Evolutionary conservation across 225 moss, liverwort and hornwort genomes (phyloP), one percentile per base, ranked within the genome.

Genomic region (Bryoerythrophyllum caledonicum): DNA sequence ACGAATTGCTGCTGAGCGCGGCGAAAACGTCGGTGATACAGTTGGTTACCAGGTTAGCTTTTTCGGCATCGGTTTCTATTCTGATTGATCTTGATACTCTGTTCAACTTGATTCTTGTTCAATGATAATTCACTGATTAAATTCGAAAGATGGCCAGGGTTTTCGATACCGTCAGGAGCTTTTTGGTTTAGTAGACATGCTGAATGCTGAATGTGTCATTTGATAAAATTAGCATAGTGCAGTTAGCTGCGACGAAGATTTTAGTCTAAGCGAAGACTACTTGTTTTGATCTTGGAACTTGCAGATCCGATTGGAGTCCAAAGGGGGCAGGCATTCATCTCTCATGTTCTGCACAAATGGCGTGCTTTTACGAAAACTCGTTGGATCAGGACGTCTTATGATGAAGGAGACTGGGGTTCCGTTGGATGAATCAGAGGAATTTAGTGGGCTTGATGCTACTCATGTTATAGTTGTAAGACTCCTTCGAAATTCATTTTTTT

Each of bases 271-370:
- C 26, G 43, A 77, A 40, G 72, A 37, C 40, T 11, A 51, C 64
- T 60, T 74, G 20, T 60, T 69, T 24, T 63, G 46, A 73, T 68
- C 34, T 58, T 83, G 74, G 17, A 73, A 72, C 40, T 46, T 67
- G 71, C 91, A 96, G 97, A 91, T 99, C 63, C 87, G 94, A 74
- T 84, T 99, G 85, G 97, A 99, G 74, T 85, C 94, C 21, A 94
- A 91, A 85, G 97, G 97, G 59, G 93, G 91, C 74, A 94, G 83
- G 74, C 91, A 93, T 80, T 94, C 92, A 7, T 94, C 97, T 40
- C 84, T 99, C 19, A 91, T 94, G 90, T 99, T 99, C 62, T 93
- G 94, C 74, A 99, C 97, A 70, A 99, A 91, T 81, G 97, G 97
- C 59, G 94, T 99, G 67, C 88, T 99, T 49, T 68, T 99, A 73